Conservation (phyloP, 208 protist species). For the Trypanosomatidae sp. region DNA sequence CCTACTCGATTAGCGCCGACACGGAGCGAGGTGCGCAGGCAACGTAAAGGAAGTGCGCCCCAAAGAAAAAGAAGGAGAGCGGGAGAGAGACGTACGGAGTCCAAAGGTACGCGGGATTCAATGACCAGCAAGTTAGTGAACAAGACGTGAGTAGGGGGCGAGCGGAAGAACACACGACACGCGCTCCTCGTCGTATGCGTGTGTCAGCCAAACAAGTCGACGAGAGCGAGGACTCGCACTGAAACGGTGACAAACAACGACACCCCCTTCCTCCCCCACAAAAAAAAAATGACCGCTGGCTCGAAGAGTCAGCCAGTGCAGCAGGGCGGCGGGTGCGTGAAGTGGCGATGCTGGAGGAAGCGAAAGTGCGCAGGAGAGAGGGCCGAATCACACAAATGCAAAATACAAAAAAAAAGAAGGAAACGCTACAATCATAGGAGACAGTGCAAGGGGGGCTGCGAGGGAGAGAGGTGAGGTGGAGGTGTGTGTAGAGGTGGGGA, state of each 20-base stretch:
- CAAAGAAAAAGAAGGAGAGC: neutral
- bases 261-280: neutral
- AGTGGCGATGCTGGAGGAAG: neutral
- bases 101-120: neutral
- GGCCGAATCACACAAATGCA: neutral
- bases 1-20: neutral
- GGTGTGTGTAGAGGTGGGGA: neutral
- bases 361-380: neutral
- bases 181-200: neutral
- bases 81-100: neutral
- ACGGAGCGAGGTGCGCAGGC: neutral
- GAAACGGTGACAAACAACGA: neutral
- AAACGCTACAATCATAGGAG: neutral
- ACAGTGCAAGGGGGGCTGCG: too few species aligned
- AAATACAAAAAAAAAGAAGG: constrained; percentile 5
- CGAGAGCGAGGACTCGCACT: neutral
- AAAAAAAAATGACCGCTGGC: neutral
- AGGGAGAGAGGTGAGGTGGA: neutral
- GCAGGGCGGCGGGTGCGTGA: neutral
- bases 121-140: neutral
- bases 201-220: neutral
- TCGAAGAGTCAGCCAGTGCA: neutral
- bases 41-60: neutral
- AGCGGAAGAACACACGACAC: neutral
- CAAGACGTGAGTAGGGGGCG: neutral